phyloP scores from a whole-genome alignment of 306 rosid genomes.

The Fagus sylvatica region DNA sequence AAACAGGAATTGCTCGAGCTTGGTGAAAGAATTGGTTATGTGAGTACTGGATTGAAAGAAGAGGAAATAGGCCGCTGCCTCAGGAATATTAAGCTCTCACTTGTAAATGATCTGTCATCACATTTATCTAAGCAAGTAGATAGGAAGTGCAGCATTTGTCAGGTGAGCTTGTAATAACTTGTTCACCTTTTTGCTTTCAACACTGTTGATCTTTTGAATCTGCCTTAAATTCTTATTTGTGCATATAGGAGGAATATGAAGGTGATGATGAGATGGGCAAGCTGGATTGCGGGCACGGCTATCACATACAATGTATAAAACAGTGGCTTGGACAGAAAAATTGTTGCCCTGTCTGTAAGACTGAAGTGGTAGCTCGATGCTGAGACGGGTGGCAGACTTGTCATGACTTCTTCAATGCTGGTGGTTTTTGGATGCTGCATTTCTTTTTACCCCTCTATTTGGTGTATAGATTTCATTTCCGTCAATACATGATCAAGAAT shows the following conservation, averaged over 20 bases:
- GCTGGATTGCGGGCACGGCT: slow-evolving; percentile 79
- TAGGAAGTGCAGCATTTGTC: slow-evolving; percentile 85
- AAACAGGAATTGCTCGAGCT: slow-evolving; percentile 83
- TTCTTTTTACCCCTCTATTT: slow-evolving; percentile 24
- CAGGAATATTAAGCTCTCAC: slow-evolving; percentile 49
- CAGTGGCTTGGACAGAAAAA: slow-evolving; percentile 92
- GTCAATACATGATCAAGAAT: slow-evolving; percentile 42
- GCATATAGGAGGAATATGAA: slow-evolving; percentile 84
- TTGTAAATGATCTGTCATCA: slow-evolving; percentile 43
- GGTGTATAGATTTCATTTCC: slow-evolving; percentile 66
- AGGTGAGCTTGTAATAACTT: slow-evolving; percentile 49
- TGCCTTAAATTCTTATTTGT: slow-evolving; percentile 14
- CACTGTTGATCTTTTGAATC: not conserved
- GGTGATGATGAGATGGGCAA: slow-evolving; percentile 78
- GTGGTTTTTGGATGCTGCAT: slow-evolving; percentile 17
- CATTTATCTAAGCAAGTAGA: slow-evolving; percentile 46
- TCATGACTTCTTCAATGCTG: slow-evolving; percentile 2
- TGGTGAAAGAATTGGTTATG: slow-evolving; percentile 87
- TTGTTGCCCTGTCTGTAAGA: slow-evolving; percentile 89
- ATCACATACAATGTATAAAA: slow-evolving; percentile 75
- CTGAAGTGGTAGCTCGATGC: slow-evolving; percentile 55
- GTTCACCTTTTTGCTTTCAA: not conserved
- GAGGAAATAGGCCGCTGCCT: slow-evolving; percentile 66
- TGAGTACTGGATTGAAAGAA: slow-evolving; percentile 84
- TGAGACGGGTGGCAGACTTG: slow-evolving; percentile 19